Conservation (phyloP, 2,329 filamentous ascomycete genomes). For the Hypoxylon sp. region DNA sequence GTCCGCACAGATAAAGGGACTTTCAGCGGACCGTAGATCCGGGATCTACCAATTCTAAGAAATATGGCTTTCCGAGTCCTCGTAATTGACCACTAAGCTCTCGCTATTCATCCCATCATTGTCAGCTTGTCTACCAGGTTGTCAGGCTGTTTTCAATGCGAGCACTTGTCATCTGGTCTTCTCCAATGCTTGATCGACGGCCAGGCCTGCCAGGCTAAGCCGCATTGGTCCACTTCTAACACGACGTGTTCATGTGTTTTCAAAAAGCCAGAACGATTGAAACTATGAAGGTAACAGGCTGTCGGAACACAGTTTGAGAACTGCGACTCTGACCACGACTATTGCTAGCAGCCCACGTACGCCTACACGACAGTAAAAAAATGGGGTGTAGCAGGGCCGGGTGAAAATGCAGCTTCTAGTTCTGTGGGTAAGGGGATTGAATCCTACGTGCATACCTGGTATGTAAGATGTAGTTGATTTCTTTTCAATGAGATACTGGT, state of each 20-base stretch:
- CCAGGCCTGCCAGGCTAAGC: conserved; percentile 24
- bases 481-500: background rate
- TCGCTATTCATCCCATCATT: conserved; percentile 32
- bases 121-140: conserved; percentile 10
- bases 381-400: conserved; percentile 5
- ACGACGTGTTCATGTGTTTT: conserved; percentile 36
- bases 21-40: conserved; percentile 34
- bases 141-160: conserved; percentile 15
- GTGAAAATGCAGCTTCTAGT: conserved; percentile 1
- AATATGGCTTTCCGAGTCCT: conserved; percentile 10
- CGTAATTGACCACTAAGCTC: conserved; percentile 11
- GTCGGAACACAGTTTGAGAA: conserved; percentile 55
- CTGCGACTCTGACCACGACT: conserved; percentile 47
- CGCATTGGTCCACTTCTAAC: conserved; percentile 40
- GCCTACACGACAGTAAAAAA: conserved; percentile 13
- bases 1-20: background rate
- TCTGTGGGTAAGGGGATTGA: conserved; percentile 40
- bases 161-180: conserved; percentile 39
- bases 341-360: conserved; percentile 9
- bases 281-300: conserved; percentile 54
- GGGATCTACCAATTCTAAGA: conserved; percentile 17
- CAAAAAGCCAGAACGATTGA: conserved; percentile 44
- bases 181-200: conserved; percentile 35
- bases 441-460: background rate
- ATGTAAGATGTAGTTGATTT: conserved; percentile 11